A percentile compares a stretch with the other conserved stretches of the same genome.
These are phyloP conservation scores for Trametes villosa DNA, from an alignment of 768 basidiomycete genomes.

Conservation along the genomic window DNA sequence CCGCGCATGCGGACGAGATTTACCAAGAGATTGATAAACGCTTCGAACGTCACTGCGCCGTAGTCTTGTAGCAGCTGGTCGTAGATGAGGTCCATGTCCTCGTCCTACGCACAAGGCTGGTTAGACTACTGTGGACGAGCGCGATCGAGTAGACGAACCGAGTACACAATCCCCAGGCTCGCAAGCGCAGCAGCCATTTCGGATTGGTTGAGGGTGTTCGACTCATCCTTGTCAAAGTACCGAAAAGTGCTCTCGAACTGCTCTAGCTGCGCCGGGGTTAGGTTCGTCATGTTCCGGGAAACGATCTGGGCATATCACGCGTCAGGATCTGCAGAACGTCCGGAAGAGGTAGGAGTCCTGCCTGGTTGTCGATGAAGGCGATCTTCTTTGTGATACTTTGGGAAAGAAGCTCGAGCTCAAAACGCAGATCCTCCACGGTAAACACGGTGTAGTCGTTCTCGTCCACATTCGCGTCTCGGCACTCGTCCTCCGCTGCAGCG, in stretches of 20 bases:
- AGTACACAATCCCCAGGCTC: conserved; percentile 92
- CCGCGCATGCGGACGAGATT: conserved; percentile 24
- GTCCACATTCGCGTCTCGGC: conserved; percentile 87
- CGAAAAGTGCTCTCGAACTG: conserved; percentile 98
- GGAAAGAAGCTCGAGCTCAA: conserved; percentile 83
- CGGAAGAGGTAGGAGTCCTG: conserved; percentile 32
- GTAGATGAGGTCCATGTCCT: conserved; percentile 85
- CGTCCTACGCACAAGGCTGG: conserved; percentile 54
- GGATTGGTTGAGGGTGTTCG: conserved; percentile 80
- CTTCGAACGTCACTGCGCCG: conserved; percentile 90
- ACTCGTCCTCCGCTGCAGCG: conserved; percentile 70
- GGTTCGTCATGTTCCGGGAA: conserved; percentile 89
- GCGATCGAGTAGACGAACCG: conserved; percentile 46
- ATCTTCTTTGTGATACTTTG: conserved; percentile 87
- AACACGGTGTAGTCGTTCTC: conserved; percentile 97
- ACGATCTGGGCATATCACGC: conserved; percentile 64
- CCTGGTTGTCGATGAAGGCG: conserved; percentile 97
- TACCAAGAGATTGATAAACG: conserved; percentile 93
- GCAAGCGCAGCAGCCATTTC: conserved; percentile 96
- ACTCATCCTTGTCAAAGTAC: conserved; percentile 93
- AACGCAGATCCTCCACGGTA: conserved; percentile 85
- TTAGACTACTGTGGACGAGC: neutral
- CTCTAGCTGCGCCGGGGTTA: conserved; percentile 94
- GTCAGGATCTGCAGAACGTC: neutral
- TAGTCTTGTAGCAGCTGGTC: conserved; percentile 79